Base-by-base conservation (phyloP, 495 filamentous ascomycete species). In the Hypoxylon lienhwacheense region DNA sequence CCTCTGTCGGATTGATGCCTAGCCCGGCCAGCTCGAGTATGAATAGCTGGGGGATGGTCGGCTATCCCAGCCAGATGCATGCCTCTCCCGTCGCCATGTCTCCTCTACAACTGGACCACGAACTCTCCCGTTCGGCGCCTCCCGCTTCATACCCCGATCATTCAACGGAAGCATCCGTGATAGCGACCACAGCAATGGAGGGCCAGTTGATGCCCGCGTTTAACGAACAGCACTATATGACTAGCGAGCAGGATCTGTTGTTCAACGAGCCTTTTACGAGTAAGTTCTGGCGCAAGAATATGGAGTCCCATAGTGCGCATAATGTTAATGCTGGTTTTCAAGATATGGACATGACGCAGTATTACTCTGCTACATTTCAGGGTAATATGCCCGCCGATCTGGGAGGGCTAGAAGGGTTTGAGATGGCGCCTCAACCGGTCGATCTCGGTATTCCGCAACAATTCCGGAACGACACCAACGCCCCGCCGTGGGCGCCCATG, bases 21-120 rank as follows among this genome's bases (percentile, higher is more conserved):
- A 77, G 74, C 37, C 74, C 74, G 7, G 58, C 65, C 8, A 68
- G 66, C 58, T 66, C 69, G 33, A 74, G 70, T 31, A 56, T 77
- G 37, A 66, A 68, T 19, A 69, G 72, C 39, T 77, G 71, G 69
- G 70, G 63, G 20, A 55, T 76, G 17, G 42, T 76, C 29, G 68
- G 70, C 2, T 53, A 65, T 53, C 55, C 65, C 15, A 60, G 61
- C 36, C 55, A 63, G 37, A 43, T 63, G 21, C 59, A 53, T 33
- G 31, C 56, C 8, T 66, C 65, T 17, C 55, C 63, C 19, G 29
- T 50, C n/a, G 53, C 50, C 28, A 61, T 61, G 64, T 64, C 64
- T 21, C 64, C 64, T 8, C 21, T 64, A 33, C 64, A 53, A 10
- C 21, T 52, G 15, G 63, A 59, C 15, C 54, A 52, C 28, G 53